Evolutionary conservation across 1,284 basidiomycete genomes (phyloP).

Genomic region (Fomitopsis betulina): DNA sequence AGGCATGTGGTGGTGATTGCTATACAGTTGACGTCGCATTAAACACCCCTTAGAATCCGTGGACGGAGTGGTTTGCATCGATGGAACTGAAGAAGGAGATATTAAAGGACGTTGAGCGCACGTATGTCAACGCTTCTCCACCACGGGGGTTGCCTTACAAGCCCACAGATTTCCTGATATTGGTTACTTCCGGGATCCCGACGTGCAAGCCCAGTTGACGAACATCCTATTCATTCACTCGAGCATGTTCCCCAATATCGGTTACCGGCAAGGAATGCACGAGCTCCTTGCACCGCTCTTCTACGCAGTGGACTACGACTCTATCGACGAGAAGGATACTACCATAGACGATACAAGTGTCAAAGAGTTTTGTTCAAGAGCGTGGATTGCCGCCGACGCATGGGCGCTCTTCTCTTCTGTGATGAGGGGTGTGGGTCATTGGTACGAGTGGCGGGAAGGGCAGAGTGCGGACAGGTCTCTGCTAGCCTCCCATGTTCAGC

Average conservation of each 20-base stretch:
- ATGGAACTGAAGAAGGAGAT: constrained; percentile 86
- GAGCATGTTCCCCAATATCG: constrained; percentile 70
- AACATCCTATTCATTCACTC: constrained; percentile 85
- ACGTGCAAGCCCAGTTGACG: constrained; percentile 76
- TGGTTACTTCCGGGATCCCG: constrained; percentile 73
- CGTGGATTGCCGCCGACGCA: constrained; percentile 79
- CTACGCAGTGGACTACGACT: constrained; percentile 80
- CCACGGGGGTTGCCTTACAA: not conserved
- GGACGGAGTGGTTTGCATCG: constrained; percentile 88
- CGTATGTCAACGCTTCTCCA: constrained; percentile 41
- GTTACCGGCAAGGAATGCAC: constrained; percentile 96
- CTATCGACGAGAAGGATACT: constrained; percentile 39
- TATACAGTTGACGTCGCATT: not conserved
- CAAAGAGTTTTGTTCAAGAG: constrained; percentile 57
- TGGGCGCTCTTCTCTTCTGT: constrained; percentile 76
- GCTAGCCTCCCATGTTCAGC: constrained; percentile 40
- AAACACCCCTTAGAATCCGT: constrained; percentile 64
- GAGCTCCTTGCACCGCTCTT: constrained; percentile 86
- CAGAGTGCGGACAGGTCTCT: constrained; percentile 30
- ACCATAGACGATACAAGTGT: constrained; percentile 32
- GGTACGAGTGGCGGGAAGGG: constrained; percentile 87
- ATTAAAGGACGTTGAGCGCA: constrained; percentile 88
- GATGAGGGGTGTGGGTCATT: constrained; percentile 73
- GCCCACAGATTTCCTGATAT: constrained; percentile 80
- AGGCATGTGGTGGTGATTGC: constrained; percentile 43